Conservation (phyloP, 371 early-diverging fungal species). For the Capillidium heterosporum region DNA sequence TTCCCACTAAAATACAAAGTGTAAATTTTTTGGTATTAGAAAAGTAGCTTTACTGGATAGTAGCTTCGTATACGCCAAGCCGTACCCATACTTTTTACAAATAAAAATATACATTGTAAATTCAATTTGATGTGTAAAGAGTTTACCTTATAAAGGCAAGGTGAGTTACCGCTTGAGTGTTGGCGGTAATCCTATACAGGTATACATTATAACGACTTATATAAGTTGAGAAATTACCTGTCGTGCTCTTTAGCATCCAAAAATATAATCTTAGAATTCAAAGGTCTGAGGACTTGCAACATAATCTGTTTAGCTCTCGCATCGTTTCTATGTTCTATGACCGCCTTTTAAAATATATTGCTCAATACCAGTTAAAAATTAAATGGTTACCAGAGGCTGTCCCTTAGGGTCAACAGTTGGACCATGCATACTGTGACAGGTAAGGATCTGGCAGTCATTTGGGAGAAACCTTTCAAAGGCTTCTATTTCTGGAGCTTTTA, state of each 20-base stretch:
- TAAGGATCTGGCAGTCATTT: constrained; percentile 74
- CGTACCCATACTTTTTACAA: constrained; percentile 57
- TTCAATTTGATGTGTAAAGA: too few relatives aligned
- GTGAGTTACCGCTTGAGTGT: constrained; percentile 94
- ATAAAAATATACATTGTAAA: not conserved
- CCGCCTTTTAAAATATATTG: constrained; percentile 16
- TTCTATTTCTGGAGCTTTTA: constrained; percentile 79
- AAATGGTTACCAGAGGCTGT: constrained; percentile 48
- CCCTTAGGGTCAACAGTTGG: constrained; percentile 68
- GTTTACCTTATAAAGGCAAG: constrained; percentile 78
- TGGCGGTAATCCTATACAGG: constrained; percentile 57
- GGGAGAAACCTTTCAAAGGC: constrained; percentile 79
- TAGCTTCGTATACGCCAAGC: constrained; percentile 72
- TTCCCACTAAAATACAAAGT: constrained; percentile 42
- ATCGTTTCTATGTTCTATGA: constrained; percentile 56
- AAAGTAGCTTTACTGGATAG: constrained; percentile 44
- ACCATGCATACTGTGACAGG: constrained; percentile 92
- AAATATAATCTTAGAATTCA: constrained; percentile 63
- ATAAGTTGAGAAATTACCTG: constrained; percentile 10
- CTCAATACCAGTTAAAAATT: not conserved
- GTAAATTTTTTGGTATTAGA: not conserved
- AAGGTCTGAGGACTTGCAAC: constrained; percentile 39
- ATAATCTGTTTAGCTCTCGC: constrained; percentile 38
- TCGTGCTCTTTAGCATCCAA: constrained; percentile 75
- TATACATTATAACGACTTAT: not conserved